Evolutionary conservation across 257 asterid genomes (phyloP).

Genomic region (Solanum verrucosum): DNA sequence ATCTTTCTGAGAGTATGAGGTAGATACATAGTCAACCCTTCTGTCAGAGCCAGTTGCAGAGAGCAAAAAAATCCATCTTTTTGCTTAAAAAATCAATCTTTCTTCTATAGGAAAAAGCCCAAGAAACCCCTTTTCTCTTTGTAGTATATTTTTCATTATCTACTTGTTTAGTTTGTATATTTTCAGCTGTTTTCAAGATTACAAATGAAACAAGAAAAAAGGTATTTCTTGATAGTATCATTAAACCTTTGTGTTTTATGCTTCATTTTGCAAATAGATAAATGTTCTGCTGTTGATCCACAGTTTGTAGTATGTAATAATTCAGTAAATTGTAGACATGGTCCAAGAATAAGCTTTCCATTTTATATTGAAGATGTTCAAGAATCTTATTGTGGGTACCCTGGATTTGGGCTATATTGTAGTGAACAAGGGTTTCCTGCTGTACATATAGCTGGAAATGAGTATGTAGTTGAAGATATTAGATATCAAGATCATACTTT

Average conservation of each 20-base stretch:
- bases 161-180: neutral
- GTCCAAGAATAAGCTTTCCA: slow-evolving; percentile 50
- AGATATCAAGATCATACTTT: slow-evolving; percentile 15
- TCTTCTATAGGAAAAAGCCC: neutral
- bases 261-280: slow-evolving; percentile 14
- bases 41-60: neutral
- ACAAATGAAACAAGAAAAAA: slow-evolving; percentile 18
- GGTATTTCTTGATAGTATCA: neutral
- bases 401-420: slow-evolving; percentile 31
- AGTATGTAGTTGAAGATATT: slow-evolving; percentile 24
- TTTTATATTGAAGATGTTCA: slow-evolving; percentile 26
- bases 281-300: slow-evolving; percentile 21
- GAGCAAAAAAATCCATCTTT: slow-evolving; percentile 8
- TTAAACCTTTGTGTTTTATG: slow-evolving; percentile 15
- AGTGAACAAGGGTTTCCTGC: slow-evolving; percentile 19
- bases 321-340: slow-evolving; percentile 21
- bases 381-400: slow-evolving; percentile 39
- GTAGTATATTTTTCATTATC: neutral
- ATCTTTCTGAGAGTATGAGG: slow-evolving; percentile 15
- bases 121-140: neutral
- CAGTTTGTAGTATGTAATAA: slow-evolving; percentile 32
- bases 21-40: slow-evolving; percentile 12
- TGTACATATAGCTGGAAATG: slow-evolving; percentile 16
- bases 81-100: neutral
- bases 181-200: slow-evolving; percentile 5